Conservation (phyloP, 1,284 basidiomycete species). For the Heimioporus retisporus region DNA sequence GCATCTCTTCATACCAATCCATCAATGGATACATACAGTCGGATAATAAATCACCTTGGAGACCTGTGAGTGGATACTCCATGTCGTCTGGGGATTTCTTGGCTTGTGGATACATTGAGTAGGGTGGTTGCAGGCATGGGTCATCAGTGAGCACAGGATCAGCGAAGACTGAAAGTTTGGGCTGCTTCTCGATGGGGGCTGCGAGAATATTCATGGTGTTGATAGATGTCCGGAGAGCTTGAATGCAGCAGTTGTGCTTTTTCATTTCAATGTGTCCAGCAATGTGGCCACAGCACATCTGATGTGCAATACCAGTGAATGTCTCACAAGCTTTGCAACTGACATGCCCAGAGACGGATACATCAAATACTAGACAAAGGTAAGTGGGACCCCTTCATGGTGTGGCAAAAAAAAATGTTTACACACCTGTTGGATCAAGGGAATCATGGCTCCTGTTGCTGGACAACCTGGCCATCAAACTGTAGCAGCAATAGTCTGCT, state of each 20-base stretch:
- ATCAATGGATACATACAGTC: neutral
- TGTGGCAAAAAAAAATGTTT: neutral
- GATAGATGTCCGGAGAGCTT: too few species aligned
- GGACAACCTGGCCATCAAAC: neutral
- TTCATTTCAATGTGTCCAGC: too few species aligned
- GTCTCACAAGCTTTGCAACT: neutral
- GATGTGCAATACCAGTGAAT: too few species aligned
- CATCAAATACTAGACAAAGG: neutral
- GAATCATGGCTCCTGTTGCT: neutral
- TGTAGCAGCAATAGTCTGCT: too few species aligned
- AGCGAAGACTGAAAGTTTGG: too few species aligned
- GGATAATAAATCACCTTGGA: neutral
- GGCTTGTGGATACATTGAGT: neutral
- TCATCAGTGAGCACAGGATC: neutral
- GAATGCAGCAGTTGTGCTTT: too few species aligned
- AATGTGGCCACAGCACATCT: too few species aligned
- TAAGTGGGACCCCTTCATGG: too few species aligned
- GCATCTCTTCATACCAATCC: slow-evolving; percentile 10
- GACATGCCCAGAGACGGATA: too few species aligned
- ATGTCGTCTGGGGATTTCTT: neutral
- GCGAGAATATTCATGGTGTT: too few species aligned
- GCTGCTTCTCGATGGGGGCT: too few species aligned
- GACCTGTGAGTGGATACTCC: neutral
- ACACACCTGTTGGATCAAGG: neutral
- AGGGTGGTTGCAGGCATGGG: too few species aligned